Evolutionary conservation across 495 filamentous ascomycete species (phyloP), one percentile per base, ranked within the genome.

Genomic region (Penicillium daleae): DNA sequence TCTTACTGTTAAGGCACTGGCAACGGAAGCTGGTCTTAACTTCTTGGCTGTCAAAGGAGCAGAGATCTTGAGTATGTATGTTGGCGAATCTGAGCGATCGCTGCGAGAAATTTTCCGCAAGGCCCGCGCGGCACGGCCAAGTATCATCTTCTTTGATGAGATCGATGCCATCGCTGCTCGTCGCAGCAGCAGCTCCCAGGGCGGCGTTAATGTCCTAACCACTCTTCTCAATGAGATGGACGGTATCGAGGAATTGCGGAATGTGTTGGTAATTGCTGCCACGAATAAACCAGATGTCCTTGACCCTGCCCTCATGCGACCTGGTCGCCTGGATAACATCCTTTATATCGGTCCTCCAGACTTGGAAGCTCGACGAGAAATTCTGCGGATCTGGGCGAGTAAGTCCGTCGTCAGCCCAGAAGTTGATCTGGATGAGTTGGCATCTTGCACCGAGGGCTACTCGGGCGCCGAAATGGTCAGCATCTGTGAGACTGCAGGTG

Each of bases 61-160:
- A 32, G 95, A 99, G 74, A 85, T 99, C 3, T 84, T 97, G 58
- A 96, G 89, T 76, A 97, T 96, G 92, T 99, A 97, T 76, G 93
- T 99, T 24, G 95, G 95, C 57, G 95, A 99, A 76, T 94, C 93
- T 6, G 95, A 99, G 78, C 88, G 93, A 9, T 87, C 90, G 27
- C 82, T 99, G 46, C 85, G 95, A 52, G 91, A 95, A 50, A 85
- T 97, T 9, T 99, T 99, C 75, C 83, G 88, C 54, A 92, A 92
- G 64, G 95, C 95, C 3, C 83, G 92, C 46, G 88, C 90, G 40
- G 95, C 93, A 26, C 87, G 87, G 56, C 95, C 95, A 4, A 92
- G 90, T 72, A 94, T 99, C 71, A 92, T 99, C 61, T 99, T 99
- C 80, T 98, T 99, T 69, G 95, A 99, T 74, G 95, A 99, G 74